Conservation (phyloP, 768 basidiomycete genomes). For the Suillus variegatus region DNA sequence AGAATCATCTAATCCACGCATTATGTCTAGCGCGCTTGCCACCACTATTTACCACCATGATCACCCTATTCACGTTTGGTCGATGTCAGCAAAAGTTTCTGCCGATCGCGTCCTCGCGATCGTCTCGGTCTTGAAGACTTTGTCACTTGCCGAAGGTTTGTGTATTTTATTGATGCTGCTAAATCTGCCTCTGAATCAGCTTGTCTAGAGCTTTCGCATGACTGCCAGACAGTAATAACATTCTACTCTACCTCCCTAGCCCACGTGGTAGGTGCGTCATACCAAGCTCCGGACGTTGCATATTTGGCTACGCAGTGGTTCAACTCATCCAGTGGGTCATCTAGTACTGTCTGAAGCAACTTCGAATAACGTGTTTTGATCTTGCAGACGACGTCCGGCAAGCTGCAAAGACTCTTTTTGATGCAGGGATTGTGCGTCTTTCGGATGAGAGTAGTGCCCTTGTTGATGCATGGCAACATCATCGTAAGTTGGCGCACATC, state of each 20-base stretch:
- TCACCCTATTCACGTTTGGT: constrained; percentile 57
- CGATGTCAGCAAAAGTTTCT: constrained; percentile 68
- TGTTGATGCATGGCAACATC: constrained; percentile 64
- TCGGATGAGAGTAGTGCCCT: constrained; percentile 62
- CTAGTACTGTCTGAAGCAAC: background rate
- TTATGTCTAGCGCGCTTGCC: constrained; percentile 24
- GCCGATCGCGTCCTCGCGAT: constrained; percentile 72
- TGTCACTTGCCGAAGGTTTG: constrained; percentile 74
- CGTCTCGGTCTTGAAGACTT: constrained; percentile 63
- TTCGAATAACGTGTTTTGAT: constrained; percentile 9
- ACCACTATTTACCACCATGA: constrained; percentile 43
- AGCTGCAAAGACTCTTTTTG: constrained; percentile 77
- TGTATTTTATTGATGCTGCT: constrained; percentile 4
- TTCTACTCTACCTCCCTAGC: constrained; percentile 80
- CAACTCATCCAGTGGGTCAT: constrained; percentile 61
- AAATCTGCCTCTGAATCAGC: constrained; percentile 1
- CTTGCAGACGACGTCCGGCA: constrained; percentile 69
- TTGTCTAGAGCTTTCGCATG: constrained; percentile 61
- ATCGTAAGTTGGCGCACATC: constrained; percentile 44
- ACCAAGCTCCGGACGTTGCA: constrained; percentile 68
- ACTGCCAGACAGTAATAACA: constrained; percentile 70
- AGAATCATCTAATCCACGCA: background rate
- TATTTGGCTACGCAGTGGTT: constrained; percentile 79
- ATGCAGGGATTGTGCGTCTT: constrained; percentile 66
- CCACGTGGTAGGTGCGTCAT: constrained; percentile 57